phyloP scores from a whole-genome alignment of 108 stramenopile genomes.

The Heterococcus sp. region DNA sequence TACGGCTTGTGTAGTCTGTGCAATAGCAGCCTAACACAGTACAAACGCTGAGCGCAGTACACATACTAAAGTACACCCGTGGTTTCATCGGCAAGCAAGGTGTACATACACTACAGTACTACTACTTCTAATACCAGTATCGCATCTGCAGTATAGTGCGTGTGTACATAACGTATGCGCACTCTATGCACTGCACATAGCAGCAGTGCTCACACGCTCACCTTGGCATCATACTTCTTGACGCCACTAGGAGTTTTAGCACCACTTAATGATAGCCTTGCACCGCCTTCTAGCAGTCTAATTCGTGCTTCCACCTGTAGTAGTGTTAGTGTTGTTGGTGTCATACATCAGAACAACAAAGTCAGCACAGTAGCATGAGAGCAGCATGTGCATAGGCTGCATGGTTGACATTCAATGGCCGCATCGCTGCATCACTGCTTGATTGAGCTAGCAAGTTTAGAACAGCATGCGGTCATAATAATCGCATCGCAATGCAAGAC shows the following conservation, averaged over 20 bases:
- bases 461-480: not conserved
- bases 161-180: conserved; percentile 57
- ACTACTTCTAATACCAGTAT: too few relatives aligned
- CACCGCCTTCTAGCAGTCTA: conserved; percentile 89
- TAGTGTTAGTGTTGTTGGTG: not conserved
- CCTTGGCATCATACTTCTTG: conserved; percentile 63
- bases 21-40: not conserved
- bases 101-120: not conserved
- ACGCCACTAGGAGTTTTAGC: conserved; percentile 53
- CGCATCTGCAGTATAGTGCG: conserved; percentile 63
- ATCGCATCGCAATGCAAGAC: not conserved
- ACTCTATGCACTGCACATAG: conserved; percentile 7
- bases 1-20: too few relatives aligned
- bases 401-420: too few relatives aligned
- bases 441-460: not conserved
- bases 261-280: conserved; percentile 46
- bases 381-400: not conserved
- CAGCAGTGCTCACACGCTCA: conserved; percentile 52
- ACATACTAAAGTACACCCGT: not conserved
- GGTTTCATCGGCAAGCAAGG: not conserved
- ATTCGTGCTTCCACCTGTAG: conserved; percentile 80
- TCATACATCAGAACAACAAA: not conserved
- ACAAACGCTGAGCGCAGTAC: conserved; percentile 55
- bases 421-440: not conserved
- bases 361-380: not conserved